phyloP scores from a whole-genome alignment of 345 rosid genomes.

The Crucihimalaya himalaica region DNA sequence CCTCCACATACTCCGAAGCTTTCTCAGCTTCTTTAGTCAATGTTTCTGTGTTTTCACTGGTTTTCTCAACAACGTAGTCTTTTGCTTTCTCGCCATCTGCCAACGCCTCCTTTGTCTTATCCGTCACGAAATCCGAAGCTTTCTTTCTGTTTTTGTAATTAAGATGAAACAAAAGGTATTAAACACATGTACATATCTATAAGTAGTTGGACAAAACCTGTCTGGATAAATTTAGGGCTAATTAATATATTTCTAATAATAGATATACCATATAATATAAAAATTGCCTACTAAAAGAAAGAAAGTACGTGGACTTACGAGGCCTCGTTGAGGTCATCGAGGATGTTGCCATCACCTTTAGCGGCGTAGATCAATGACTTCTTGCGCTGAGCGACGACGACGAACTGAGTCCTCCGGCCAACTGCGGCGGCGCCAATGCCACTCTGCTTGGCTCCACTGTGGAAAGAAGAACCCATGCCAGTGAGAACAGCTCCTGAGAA shows the following conservation, averaged over 20 bases:
- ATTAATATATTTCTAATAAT: not conserved
- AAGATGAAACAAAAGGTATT: not conserved
- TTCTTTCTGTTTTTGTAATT: constrained; percentile 18
- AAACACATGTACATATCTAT: not conserved
- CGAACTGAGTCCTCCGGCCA: constrained; percentile 5
- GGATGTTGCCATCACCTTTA: constrained; percentile 31
- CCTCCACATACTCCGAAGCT: constrained; percentile 34
- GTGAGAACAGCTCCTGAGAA: constrained; percentile 31
- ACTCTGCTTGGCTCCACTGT: constrained; percentile 10
- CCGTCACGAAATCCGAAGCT: constrained; percentile 36
- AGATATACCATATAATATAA: not conserved
- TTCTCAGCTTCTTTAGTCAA: constrained; percentile 24
- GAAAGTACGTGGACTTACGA: constrained; percentile 4
- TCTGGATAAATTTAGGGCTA: not conserved
- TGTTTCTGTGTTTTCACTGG: constrained; percentile 10
- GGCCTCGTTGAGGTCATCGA: constrained; percentile 31
- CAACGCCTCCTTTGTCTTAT: constrained; percentile 35
- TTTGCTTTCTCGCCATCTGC: constrained; percentile 36
- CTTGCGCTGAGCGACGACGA: constrained; percentile 28
- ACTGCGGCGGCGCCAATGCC: not conserved
- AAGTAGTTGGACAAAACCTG: not conserved
- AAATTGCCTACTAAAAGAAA: not conserved
- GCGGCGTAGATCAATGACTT: constrained; percentile 31
- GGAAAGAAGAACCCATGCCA: constrained; percentile 28
- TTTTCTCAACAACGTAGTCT: constrained; percentile 33